Conservation (phyloP, 257 asterid species). For the Scutellaria galericulata region DNA sequence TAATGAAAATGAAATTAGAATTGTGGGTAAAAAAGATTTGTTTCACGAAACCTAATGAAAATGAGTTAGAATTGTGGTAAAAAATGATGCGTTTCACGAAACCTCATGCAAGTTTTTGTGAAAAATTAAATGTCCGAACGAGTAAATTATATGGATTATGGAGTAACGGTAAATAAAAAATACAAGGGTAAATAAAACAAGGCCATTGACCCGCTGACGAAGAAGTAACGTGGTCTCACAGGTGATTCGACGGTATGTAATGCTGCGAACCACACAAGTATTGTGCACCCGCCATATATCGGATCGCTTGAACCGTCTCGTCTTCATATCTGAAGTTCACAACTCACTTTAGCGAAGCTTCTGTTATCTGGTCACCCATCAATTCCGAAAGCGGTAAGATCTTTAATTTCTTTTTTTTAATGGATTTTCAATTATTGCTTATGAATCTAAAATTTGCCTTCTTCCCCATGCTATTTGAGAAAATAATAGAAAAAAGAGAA, state of each 20-base stretch:
- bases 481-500: background rate
- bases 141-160: no score
- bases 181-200: no score
- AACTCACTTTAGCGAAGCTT: slow-evolving; percentile 26
- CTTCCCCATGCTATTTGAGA: background rate
- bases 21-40: no score
- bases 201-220: no score
- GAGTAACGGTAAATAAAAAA: no score
- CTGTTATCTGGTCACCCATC: slow-evolving; percentile 11
- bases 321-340: slow-evolving; percentile 12
- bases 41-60: no score
- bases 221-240: no score
- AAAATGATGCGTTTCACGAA: no score
- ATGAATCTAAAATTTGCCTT: background rate
- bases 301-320: slow-evolving; percentile 7
- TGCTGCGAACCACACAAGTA: background rate
- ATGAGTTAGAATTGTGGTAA: no score
- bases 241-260: background rate
- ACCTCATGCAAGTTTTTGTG: no score
- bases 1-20: no score
- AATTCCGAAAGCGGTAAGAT: background rate
- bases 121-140: no score
- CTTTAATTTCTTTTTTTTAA: background rate
- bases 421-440: background rate
- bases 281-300: slow-evolving; percentile 29